Evolutionary conservation across 345 rosid genomes (phyloP).

Genomic region (Abelmoschus esculentus): DNA sequence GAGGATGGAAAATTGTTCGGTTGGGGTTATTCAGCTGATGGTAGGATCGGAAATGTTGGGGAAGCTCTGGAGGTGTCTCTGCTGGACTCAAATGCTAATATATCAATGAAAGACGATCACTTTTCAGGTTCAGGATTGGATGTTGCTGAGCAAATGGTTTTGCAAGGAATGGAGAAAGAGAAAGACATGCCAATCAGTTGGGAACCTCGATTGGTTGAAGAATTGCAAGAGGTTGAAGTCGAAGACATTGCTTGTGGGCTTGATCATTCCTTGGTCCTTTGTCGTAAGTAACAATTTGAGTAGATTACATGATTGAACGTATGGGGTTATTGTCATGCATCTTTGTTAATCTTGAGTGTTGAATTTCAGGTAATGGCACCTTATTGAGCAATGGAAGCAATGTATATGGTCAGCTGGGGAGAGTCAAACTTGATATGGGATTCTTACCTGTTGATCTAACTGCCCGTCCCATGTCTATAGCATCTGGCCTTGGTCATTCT

Average conservation of each 20-base stretch:
- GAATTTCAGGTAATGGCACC: conserved; percentile 51
- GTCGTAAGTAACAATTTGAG: conserved; percentile 36
- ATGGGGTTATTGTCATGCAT: background rate
- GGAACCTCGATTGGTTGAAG: conserved; percentile 72
- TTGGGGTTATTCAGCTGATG: conserved; percentile 96
- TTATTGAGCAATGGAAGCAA: conserved; percentile 78
- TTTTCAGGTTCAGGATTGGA: conserved; percentile 27
- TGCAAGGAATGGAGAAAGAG: conserved; percentile 70
- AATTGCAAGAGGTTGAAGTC: conserved; percentile 38
- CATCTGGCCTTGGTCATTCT: conserved; percentile 93
- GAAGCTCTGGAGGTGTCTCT: conserved; percentile 38
- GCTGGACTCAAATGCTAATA: conserved; percentile 37
- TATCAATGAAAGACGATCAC: conserved; percentile 9
- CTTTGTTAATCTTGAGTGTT: conserved; percentile 6
- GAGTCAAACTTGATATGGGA: conserved; percentile 50
- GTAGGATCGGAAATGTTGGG: conserved; percentile 61
- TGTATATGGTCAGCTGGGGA: conserved; percentile 73
- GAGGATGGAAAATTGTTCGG: conserved; percentile 69
- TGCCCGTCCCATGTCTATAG: conserved; percentile 29
- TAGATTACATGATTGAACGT: background rate
- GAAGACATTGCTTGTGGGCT: conserved; percentile 71
- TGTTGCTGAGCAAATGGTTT: conserved; percentile 53
- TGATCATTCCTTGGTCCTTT: conserved; percentile 79
- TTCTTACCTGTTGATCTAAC: conserved; percentile 48
- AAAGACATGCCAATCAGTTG: conserved; percentile 74